phyloP scores from a whole-genome alignment of 2,329 filamentous ascomycete genomes.

The Paracoccidioides lutzii region DNA sequence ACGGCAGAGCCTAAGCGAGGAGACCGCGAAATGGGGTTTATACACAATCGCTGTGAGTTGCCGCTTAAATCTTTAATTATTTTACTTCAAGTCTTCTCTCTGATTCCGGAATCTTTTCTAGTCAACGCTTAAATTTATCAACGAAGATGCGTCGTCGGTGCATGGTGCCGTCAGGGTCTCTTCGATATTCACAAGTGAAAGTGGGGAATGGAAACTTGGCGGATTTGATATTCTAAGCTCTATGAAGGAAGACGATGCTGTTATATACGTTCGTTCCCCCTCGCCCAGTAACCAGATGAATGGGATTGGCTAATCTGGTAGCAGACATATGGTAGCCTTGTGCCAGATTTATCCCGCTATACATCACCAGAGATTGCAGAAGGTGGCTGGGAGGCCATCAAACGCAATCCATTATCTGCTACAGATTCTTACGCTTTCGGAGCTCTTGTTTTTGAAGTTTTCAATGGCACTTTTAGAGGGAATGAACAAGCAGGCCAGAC shows the following conservation, averaged over 20 bases:
- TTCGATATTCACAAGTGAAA: slow-evolving; percentile 86
- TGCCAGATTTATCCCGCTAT: slow-evolving; percentile 75
- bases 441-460: slow-evolving; percentile 74
- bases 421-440: slow-evolving; percentile 83
- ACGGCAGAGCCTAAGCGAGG: slow-evolving; percentile 72
- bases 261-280: slow-evolving; percentile 57
- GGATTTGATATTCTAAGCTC: slow-evolving; percentile 91
- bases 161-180: slow-evolving; percentile 77
- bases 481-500: slow-evolving; percentile 72
- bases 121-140: slow-evolving; percentile 92
- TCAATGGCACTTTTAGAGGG: slow-evolving; percentile 70
- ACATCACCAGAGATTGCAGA: slow-evolving; percentile 76
- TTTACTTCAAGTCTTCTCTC: not conserved
- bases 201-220: slow-evolving; percentile 93
- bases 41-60: slow-evolving; percentile 63
- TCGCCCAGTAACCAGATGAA: not conserved
- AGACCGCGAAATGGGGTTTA: slow-evolving; percentile 94
- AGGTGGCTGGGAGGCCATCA: slow-evolving; percentile 83
- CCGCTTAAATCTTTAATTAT: not conserved
- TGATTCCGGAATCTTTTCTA: slow-evolving; percentile 21
- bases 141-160: slow-evolving; percentile 80
- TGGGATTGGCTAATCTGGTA: slow-evolving; percentile 10
- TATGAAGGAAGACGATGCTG: slow-evolving; percentile 86
- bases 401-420: slow-evolving; percentile 65
- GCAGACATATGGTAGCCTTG: slow-evolving; percentile 71